Percentiles rank a stretch among this genome's conserved stretches.
Evolutionary conservation across 106 monocot species (phyloP).

Genomic region (Gastrodia elata): DNA sequence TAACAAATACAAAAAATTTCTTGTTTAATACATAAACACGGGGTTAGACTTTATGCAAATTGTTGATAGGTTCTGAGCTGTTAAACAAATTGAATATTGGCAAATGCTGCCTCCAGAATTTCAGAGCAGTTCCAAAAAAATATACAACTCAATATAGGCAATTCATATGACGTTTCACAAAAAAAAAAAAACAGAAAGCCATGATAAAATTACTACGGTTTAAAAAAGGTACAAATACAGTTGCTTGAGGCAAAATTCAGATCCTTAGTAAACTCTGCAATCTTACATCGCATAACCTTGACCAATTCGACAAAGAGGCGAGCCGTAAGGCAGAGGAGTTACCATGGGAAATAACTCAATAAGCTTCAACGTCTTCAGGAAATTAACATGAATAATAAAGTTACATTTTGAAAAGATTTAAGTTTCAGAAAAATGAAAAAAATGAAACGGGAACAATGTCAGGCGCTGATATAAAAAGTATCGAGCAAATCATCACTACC

Average conservation of each 20-base stretch:
- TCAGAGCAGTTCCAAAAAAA: not conserved
- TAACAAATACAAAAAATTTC: no score
- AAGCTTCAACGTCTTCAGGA: not conserved
- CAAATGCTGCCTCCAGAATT: not conserved
- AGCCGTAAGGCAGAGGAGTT: not conserved
- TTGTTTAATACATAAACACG: no score
- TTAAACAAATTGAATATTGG: no score
- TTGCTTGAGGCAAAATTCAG: not conserved
- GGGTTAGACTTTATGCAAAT: no score
- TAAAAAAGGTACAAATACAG: not conserved
- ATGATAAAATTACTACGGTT: not conserved
- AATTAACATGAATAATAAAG: not conserved
- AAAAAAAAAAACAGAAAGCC: no score
- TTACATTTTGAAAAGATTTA: not conserved
- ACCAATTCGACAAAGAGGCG: not conserved
- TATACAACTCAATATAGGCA: not conserved
- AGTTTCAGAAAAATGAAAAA: no score
- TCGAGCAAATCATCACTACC: not conserved
- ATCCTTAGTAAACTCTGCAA: not conserved
- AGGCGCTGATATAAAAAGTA: not conserved
- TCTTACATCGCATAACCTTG: not conserved
- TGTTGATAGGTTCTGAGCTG: no score
- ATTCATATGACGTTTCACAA: not conserved
- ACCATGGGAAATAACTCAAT: not conserved
- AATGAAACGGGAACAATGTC: no score